phyloP scores from a whole-genome alignment of 1,284 basidiomycete genomes.

The Sanghuangporus weigelae region DNA sequence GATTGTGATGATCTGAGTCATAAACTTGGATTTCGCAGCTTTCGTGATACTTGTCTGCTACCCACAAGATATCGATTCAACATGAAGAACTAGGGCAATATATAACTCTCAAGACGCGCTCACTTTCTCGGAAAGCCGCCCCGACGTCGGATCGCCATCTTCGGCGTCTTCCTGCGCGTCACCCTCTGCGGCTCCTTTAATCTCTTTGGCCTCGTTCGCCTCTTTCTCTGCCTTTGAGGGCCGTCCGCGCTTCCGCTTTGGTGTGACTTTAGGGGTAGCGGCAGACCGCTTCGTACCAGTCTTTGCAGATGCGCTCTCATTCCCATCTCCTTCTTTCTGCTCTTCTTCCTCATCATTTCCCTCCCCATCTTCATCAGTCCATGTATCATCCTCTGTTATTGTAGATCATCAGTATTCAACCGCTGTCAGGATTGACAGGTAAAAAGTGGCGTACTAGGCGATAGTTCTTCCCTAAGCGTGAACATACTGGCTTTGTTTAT shows the following conservation, averaged over 20 bases:
- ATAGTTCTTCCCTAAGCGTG: slow-evolving; percentile 47
- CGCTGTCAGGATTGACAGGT: not conserved
- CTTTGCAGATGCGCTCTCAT: not conserved
- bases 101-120: slow-evolving; percentile 5
- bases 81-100: not conserved
- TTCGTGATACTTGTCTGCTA: not conserved
- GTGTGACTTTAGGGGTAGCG: not conserved
- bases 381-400: not conserved
- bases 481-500: slow-evolving; percentile 43
- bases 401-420: not conserved
- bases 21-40: not conserved
- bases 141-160: not conserved
- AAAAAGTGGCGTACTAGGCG: slow-evolving; percentile 42
- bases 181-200: not conserved
- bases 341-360: slow-evolving; percentile 4
- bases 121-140: slow-evolving; percentile 11
- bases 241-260: slow-evolving; percentile 11
- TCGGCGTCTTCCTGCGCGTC: not conserved
- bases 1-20: not conserved
- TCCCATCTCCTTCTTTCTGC: not conserved
- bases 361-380: not conserved
- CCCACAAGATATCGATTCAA: not conserved
- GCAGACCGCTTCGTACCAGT: not conserved
- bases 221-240: slow-evolving; percentile 2
- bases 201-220: not conserved